These are phyloP conservation scores for Clitopilus passeckerianus DNA, from an alignment of 768 basidiomycete species.

Conservation along the genomic window DNA sequence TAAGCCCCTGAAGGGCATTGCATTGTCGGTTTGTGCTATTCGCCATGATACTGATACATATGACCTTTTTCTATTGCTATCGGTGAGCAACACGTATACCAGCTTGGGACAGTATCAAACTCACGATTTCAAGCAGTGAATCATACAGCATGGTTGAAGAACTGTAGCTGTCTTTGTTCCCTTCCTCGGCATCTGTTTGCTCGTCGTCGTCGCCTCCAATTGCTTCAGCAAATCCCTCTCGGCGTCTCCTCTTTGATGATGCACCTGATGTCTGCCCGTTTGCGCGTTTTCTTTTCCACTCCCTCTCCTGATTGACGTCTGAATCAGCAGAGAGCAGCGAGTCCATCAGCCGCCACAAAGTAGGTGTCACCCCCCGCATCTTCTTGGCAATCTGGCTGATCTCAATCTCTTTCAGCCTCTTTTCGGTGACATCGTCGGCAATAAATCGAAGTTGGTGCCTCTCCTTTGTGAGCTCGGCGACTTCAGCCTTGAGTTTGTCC, in stretches of 20 bases:
- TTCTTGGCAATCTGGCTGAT: background rate
- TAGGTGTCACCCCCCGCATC: background rate
- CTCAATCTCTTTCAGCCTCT: background rate
- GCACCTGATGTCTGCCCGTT: no score
- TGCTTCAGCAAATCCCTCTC: background rate
- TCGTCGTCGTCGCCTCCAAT: background rate
- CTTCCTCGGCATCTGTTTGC: background rate
- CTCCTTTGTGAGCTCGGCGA: background rate
- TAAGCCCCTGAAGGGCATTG: constrained; percentile 17
- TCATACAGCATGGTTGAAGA: background rate
- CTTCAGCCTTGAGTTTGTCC: background rate
- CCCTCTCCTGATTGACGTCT: background rate
- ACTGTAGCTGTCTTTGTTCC: background rate
- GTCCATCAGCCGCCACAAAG: background rate
- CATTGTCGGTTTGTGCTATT: constrained; percentile 18
- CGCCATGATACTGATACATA: constrained; percentile 20
- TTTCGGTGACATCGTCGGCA: background rate
- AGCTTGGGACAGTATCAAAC: background rate
- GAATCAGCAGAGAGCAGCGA: background rate
- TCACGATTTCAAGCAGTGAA: background rate
- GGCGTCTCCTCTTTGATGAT: background rate
- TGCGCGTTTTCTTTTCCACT: background rate
- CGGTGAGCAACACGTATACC: background rate
- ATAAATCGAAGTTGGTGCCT: background rate
- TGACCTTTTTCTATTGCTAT: constrained; percentile 15